Evolutionary conservation across 225 moss, liverwort and hornwort genomes (phyloP).

Genomic region (Straminergon stramineum): DNA sequence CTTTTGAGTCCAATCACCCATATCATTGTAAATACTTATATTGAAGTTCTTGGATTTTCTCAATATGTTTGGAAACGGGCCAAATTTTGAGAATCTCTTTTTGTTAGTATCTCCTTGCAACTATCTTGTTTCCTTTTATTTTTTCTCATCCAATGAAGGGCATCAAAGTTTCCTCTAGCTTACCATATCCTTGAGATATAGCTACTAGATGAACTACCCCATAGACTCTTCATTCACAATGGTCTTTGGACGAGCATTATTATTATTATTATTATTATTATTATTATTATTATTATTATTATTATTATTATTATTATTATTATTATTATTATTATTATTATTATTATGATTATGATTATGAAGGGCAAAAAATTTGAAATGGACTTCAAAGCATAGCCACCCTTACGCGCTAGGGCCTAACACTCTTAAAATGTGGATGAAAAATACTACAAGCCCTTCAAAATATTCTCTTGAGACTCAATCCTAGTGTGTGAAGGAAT

Average conservation of each 20-base stretch:
- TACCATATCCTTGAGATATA: too few relatives aligned
- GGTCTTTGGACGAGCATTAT: neutral
- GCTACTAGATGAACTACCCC: too few relatives aligned
- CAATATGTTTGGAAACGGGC: rapidly evolving
- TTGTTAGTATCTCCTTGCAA: rapidly evolving
- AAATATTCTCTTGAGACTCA: too few relatives aligned
- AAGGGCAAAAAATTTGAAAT: neutral
- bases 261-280: neutral
- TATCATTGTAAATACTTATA: rapidly evolving
- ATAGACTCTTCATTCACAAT: too few relatives aligned
- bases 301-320: neutral
- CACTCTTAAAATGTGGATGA: too few relatives aligned
- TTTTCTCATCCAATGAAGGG: rapidly evolving
- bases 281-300: too few relatives aligned
- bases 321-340: neutral
- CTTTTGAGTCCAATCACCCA: neutral
- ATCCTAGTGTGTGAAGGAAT: too few relatives aligned
- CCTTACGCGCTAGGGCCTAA: too few relatives aligned
- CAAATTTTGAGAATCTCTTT: neutral
- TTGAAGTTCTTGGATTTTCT: neutral
- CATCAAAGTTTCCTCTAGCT: rapidly evolving
- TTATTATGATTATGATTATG: too few relatives aligned
- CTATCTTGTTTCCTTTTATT: neutral
- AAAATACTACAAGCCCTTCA: too few relatives aligned
- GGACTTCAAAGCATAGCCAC: too few relatives aligned